Evolutionary conservation across 192 early-diverging fungal genomes (phyloP).

Genomic region (Mortierella claussenii): DNA sequence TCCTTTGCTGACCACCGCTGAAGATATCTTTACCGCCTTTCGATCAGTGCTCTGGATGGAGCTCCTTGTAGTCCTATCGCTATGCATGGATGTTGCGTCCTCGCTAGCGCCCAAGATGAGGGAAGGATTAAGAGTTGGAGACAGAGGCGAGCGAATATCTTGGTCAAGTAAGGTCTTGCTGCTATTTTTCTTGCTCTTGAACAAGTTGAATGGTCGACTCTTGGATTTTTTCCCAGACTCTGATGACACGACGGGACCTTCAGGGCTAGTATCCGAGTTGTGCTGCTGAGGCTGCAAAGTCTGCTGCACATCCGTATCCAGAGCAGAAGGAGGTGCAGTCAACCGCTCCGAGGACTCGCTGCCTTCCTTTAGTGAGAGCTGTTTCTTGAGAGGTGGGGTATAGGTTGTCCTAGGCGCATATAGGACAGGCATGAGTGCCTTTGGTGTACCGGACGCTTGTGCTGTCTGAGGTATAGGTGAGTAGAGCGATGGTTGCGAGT

Average conservation of each 20-base stretch:
- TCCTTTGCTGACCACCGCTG: slow-evolving; percentile 6
- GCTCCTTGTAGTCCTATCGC: slow-evolving; percentile 31
- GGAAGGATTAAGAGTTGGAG: slow-evolving; percentile 7
- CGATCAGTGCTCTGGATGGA: slow-evolving; percentile 19
- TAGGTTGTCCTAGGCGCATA: slow-evolving; percentile 35
- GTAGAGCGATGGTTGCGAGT: not conserved
- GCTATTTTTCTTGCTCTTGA: slow-evolving; percentile 34
- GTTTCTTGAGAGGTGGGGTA: slow-evolving; percentile 16
- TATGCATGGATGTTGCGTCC: slow-evolving; percentile 20
- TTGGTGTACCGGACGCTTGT: slow-evolving; percentile 4
- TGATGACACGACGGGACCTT: too few species aligned
- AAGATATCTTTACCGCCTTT: not conserved
- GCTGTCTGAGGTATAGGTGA: not conserved
- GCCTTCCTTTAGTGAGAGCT: not conserved
- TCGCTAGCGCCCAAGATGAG: not conserved
- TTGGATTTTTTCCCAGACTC: slow-evolving; percentile 27
- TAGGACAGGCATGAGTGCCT: slow-evolving; percentile 4
- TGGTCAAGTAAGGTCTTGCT: slow-evolving; percentile 14
- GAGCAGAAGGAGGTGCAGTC: too few species aligned
- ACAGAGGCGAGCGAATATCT: slow-evolving; percentile 7
- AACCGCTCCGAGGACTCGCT: too few species aligned
- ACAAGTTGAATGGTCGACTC: slow-evolving; percentile 27
- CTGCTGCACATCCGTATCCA: not conserved
- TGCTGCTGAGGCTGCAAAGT: not conserved
- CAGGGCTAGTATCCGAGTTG: not conserved